These are phyloP conservation scores for Nothomitra cinnamomea DNA, from an alignment of 2,329 filamentous ascomycete species.

Conservation along the genomic window DNA sequence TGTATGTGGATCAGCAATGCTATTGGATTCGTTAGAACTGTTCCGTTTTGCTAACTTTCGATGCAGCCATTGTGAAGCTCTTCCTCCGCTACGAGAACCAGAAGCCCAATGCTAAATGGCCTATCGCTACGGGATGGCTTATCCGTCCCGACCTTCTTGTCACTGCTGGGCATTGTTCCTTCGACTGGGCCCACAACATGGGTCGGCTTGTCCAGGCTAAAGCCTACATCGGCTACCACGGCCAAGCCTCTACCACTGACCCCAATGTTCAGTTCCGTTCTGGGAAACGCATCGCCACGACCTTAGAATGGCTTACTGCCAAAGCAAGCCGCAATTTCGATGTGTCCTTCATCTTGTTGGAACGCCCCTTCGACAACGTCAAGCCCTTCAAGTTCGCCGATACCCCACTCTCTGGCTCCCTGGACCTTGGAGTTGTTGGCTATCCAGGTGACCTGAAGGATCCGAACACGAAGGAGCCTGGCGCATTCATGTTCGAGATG, in stretches of 20 bases:
- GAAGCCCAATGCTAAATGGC: conserved; percentile 6
- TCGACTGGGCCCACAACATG: conserved; percentile 13
- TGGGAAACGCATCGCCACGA: conserved; percentile 12
- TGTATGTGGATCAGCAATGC: conserved; percentile 1
- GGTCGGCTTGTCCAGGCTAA: conserved; percentile 16
- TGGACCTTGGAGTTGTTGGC: conserved; percentile 18
- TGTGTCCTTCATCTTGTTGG: conserved; percentile 11
- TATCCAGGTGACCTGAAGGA: conserved; percentile 19
- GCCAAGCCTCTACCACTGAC: conserved; percentile 11
- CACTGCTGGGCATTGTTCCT: conserved; percentile 14
- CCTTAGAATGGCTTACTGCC: conserved; percentile 11
- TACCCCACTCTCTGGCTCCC: conserved; percentile 10
- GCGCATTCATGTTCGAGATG: conserved; percentile 21
- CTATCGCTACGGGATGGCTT: conserved; percentile 13
- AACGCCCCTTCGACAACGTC: conserved; percentile 12
- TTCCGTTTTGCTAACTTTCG: not conserved
- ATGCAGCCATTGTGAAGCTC: conserved; percentile 14
- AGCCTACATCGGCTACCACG: conserved; percentile 21
- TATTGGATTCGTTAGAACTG: not conserved
- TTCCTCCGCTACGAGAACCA: conserved; percentile 12
- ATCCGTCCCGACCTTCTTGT: conserved; percentile 11
- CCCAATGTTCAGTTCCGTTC: conserved; percentile 11
- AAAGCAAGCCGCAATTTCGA: conserved; percentile 8
- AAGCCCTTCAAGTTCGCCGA: conserved; percentile 10
- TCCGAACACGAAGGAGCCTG: conserved; percentile 11